Percentiles rank a stretch among this genome's conserved stretches.
Evolutionary conservation across 176 grass and related monocot genomes (phyloP).

Genomic region (Cymbopogon citratus): DNA sequence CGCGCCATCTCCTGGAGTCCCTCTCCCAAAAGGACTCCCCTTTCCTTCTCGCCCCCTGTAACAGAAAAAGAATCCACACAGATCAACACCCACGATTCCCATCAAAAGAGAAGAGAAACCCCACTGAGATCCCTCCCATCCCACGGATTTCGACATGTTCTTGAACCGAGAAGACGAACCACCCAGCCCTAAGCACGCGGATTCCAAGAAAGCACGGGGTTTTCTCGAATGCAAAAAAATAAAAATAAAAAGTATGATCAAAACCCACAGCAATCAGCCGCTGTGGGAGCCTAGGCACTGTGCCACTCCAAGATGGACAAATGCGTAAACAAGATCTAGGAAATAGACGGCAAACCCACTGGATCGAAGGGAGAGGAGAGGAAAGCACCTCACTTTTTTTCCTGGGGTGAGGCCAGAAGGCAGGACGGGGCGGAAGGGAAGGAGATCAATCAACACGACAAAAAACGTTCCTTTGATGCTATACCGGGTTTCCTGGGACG

Average conservation of each 20-base stretch:
- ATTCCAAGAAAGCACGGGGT: not conserved
- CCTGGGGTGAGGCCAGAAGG: not conserved
- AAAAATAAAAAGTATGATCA: not conserved
- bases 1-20: constrained; percentile 14
- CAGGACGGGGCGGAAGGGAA: not conserved
- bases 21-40: not conserved
- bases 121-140: not conserved
- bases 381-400: not conserved
- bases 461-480: not conserved
- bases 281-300: not conserved
- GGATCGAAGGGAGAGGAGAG: not conserved
- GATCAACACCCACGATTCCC: constrained; percentile 15
- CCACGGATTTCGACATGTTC: not conserved
- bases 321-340: constrained; percentile 9
- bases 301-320: not conserved
- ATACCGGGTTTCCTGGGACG: constrained; percentile 3
- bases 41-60: constrained; percentile 22
- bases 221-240: not conserved
- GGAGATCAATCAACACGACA: constrained; percentile 12
- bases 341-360: not conserved
- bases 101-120: not conserved
- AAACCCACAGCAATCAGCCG: not conserved
- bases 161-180: not conserved
- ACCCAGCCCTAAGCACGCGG: constrained; percentile 1
- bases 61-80: constrained; percentile 24